Percentiles rank a stretch among this genome's conserved stretches.
Evolutionary conservation across 805 yeast species (phyloP).

Genomic region (Myxozyma udenii): DNA sequence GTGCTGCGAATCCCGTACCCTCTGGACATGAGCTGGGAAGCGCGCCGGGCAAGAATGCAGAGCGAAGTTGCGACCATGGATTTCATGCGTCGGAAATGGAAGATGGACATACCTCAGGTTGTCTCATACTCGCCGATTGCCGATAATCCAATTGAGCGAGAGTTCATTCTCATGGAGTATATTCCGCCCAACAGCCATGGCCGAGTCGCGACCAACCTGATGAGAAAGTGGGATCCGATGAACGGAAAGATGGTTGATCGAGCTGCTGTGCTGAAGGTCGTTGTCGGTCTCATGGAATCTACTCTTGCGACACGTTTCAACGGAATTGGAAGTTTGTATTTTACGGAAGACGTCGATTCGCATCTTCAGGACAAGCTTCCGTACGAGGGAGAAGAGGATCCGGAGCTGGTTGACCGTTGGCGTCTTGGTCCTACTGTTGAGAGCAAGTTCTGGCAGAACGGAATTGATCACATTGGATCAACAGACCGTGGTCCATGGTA

Average conservation of each 20-base stretch:
- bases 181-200: slow-evolving; percentile 35
- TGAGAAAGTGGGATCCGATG: slow-evolving; percentile 88
- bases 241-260: slow-evolving; percentile 48
- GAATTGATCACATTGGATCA: slow-evolving; percentile 51
- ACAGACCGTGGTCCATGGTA: slow-evolving; percentile 70
- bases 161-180: slow-evolving; percentile 78
- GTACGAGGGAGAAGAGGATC: slow-evolving; percentile 62
- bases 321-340: slow-evolving; percentile 78
- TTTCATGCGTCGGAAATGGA: slow-evolving; percentile 63
- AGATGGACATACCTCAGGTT: slow-evolving; percentile 69
- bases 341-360: slow-evolving; percentile 61
- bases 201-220: slow-evolving; percentile 62
- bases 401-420: slow-evolving; percentile 65
- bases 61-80: slow-evolving; percentile 95
- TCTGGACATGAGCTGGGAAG: slow-evolving; percentile 55
- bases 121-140: slow-evolving; percentile 62
- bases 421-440: slow-evolving; percentile 88
- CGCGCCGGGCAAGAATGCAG: slow-evolving; percentile 57
- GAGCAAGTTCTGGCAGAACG: slow-evolving; percentile 67
- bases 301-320: slow-evolving; percentile 60
- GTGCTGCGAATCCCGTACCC: slow-evolving; percentile 87
- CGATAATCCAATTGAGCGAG: slow-evolving; percentile 63
- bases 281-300: slow-evolving; percentile 62
- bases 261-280: slow-evolving; percentile 59
- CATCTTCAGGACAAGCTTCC: slow-evolving; percentile 44